phyloP scores from a whole-genome alignment of 345 rosid genomes.

The Acer yangbiense region DNA sequence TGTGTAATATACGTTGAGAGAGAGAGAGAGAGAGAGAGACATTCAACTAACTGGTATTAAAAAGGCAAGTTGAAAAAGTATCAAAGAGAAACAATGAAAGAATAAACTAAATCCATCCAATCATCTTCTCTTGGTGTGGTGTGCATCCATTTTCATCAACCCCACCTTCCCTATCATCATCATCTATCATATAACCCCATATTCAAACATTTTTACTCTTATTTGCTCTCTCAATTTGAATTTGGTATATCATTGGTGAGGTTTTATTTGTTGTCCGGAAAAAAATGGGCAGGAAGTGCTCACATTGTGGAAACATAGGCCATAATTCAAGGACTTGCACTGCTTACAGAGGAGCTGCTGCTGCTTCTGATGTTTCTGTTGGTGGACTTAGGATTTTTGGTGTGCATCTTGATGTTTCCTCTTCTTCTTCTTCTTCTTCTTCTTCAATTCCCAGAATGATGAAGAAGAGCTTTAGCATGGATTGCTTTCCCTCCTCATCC shows the following conservation, averaged over 20 bases:
- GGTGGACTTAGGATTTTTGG: conserved; percentile 60
- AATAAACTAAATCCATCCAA: conserved; percentile 50
- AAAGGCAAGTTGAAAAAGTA: conserved; percentile 37
- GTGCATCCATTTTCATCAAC: conserved; percentile 49
- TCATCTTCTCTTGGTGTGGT: conserved; percentile 46
- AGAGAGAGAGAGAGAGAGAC: too few relatives aligned
- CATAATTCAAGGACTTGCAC: conserved; percentile 70
- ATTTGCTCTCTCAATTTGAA: conserved; percentile 15
- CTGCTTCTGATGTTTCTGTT: background rate
- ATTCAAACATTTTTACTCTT: conserved; percentile 29
- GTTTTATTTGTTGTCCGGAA: conserved; percentile 29
- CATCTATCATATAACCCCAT: conserved; percentile 32
- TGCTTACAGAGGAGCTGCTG: conserved; percentile 20
- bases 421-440: conserved; percentile 23
- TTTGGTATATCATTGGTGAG: conserved; percentile 18
- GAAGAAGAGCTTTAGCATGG: conserved; percentile 63
- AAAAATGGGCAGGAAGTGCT: conserved; percentile 73
- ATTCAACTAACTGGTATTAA: background rate
- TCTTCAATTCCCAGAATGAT: conserved; percentile 23
- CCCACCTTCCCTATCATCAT: conserved; percentile 22
- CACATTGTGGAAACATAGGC: conserved; percentile 66
- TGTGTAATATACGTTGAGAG: too few relatives aligned
- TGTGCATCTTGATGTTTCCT: conserved; percentile 44
- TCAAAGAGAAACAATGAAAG: conserved; percentile 15
- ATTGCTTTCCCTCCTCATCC: conserved; percentile 39